Evolutionary conservation across 2,329 filamentous ascomycete species (phyloP).

Genomic region (Blumeria graminis): DNA sequence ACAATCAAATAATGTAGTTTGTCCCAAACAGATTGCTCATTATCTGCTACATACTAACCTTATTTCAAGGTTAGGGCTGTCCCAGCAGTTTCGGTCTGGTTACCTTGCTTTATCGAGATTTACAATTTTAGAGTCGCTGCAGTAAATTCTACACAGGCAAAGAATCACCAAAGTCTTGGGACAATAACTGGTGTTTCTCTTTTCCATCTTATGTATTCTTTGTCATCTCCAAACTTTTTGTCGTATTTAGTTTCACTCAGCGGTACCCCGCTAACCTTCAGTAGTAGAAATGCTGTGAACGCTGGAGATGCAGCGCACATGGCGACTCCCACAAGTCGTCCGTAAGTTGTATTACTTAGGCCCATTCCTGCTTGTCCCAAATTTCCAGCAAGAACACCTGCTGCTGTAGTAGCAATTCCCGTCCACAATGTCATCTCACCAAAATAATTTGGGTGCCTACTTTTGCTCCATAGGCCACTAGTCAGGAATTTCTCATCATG

Average conservation of each 20-base stretch:
- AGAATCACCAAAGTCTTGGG: constrained; percentile 23
- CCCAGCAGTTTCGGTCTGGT: no score
- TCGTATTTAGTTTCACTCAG: constrained; percentile 47
- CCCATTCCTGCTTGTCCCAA: constrained; percentile 33
- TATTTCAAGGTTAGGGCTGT: no score
- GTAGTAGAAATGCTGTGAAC: constrained; percentile 36
- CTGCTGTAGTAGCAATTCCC: constrained; percentile 34
- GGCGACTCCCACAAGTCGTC: constrained; percentile 21
- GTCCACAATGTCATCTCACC: constrained; percentile 48
- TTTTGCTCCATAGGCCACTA: constrained; percentile 33
- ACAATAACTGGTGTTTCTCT: constrained; percentile 38
- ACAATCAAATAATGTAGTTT: no score
- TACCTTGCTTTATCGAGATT: no score
- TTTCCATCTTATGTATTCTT: constrained; percentile 47
- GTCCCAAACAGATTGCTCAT: no score
- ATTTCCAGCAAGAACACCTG: constrained; percentile 28
- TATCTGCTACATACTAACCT: no score
- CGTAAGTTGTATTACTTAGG: constrained; percentile 20
- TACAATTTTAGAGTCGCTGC: no score
- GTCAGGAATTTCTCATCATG: constrained; percentile 45
- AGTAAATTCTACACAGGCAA: no score
- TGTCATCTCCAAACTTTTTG: constrained; percentile 33
- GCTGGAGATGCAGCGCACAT: constrained; percentile 28
- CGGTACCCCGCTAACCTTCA: constrained; percentile 39
- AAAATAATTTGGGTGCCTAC: constrained; percentile 46